These are phyloP conservation scores for Nakazawaea molendinolei DNA, from an alignment of 805 yeast genomes.

Conservation along the genomic window DNA sequence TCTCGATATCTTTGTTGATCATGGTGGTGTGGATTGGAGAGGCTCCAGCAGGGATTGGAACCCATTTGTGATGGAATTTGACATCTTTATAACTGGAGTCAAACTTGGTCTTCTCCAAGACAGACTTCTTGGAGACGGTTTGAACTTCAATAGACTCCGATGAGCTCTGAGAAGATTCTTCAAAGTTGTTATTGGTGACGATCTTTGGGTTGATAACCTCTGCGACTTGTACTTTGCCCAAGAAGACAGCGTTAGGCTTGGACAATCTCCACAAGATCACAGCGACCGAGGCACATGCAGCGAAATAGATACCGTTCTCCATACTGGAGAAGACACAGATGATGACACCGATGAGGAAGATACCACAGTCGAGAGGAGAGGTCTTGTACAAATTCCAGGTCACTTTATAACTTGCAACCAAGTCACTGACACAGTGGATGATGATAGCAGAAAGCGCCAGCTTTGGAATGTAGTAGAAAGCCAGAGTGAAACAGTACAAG, in stretches of 20 bases:
- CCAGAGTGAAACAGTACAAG: constrained; percentile 72
- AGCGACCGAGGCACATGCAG: constrained; percentile 78
- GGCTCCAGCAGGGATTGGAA: constrained; percentile 44
- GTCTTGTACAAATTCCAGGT: constrained; percentile 67
- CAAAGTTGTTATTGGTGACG: constrained; percentile 17
- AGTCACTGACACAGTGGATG: constrained; percentile 88
- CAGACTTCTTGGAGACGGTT: neutral
- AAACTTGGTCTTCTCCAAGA: neutral
- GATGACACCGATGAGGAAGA: constrained; percentile 66
- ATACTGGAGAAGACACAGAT: constrained; percentile 73
- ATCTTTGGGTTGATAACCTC: constrained; percentile 63
- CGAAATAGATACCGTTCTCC: constrained; percentile 88
- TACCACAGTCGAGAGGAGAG: constrained; percentile 66
- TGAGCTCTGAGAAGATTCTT: constrained; percentile 11
- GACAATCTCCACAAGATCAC: constrained; percentile 67
- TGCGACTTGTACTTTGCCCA: constrained; percentile 70
- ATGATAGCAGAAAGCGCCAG: constrained; percentile 84
- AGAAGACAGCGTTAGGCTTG: constrained; percentile 73
- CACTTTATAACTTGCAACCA: constrained; percentile 63
- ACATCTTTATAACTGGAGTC: constrained; percentile 17
- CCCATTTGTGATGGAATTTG: constrained; percentile 58
- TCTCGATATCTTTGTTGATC: constrained; percentile 48
- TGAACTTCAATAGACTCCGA: too few relatives aligned
- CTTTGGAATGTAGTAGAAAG: constrained; percentile 86
- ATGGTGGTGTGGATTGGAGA: constrained; percentile 24